Evolutionary conservation across 106 monocot genomes (phyloP).

Genomic region (Dactylorhiza incarnata): DNA sequence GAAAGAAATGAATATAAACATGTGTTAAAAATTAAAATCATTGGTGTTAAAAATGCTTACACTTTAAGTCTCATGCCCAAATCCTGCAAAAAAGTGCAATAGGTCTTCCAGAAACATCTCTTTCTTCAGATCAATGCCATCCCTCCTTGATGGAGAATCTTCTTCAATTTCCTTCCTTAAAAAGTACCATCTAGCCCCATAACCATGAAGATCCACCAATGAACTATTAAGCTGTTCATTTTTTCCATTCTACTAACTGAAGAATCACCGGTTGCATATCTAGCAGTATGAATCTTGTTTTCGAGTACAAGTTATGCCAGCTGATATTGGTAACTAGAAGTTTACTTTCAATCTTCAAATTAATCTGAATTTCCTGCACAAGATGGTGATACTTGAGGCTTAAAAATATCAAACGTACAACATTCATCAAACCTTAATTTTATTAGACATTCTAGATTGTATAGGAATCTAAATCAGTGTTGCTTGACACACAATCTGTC

Average conservation of each 20-base stretch:
- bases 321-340: not conserved
- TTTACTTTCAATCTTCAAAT: not conserved
- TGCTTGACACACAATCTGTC: too few relatives aligned
- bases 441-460: too few relatives aligned
- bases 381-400: not conserved
- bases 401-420: not conserved
- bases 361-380: not conserved
- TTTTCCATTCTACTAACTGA: conserved; percentile 3
- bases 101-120: too few relatives aligned
- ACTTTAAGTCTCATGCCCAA: too few relatives aligned
- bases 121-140: too few relatives aligned
- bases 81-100: too few relatives aligned
- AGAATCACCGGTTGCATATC: not conserved
- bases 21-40: not conserved
- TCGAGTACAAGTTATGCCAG: not conserved
- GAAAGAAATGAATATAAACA: not conserved
- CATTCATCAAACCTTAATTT: too few relatives aligned
- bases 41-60: too few relatives aligned
- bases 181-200: conserved; percentile 33
- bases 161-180: too few relatives aligned
- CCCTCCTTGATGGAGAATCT: too few relatives aligned
- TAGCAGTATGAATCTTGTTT: conserved; percentile 4
- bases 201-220: conserved; percentile 19
- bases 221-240: conserved; percentile 8
- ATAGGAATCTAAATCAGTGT: too few relatives aligned